A percentile compares a stretch with the other conserved stretches of the same genome.
These are phyloP conservation scores for Trypanosomatidae sp. DNA, from an alignment of 208 protist species.

Conservation along the genomic window DNA sequence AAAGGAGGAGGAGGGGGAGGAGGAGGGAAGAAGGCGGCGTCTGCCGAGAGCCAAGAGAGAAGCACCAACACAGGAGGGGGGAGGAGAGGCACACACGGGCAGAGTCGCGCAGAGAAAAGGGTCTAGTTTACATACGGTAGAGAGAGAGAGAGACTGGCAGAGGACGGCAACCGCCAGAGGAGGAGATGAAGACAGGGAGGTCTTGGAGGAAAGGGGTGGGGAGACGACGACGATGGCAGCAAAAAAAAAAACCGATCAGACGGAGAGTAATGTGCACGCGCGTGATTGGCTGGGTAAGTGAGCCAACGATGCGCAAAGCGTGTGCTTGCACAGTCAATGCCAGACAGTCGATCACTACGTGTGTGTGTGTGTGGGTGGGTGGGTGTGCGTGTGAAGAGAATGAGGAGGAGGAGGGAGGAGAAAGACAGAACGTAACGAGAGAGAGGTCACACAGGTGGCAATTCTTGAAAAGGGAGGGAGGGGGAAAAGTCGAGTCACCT, in stretches of 20 bases:
- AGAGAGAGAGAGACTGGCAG: background rate
- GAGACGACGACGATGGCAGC: too few species aligned
- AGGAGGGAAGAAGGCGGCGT: background rate
- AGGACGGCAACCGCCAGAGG: background rate
- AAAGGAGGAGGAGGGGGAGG: background rate
- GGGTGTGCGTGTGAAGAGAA: background rate
- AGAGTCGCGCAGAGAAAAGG: too few species aligned
- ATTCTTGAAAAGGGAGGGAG: too few species aligned
- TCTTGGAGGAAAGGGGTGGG: too few species aligned
- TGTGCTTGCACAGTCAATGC: background rate
- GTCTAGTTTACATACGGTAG: background rate
- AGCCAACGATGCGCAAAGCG: too few species aligned
- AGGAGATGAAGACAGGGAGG: background rate
- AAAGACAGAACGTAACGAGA: background rate
- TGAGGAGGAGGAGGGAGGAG: background rate
- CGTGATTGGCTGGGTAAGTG: background rate
- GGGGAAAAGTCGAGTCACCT: too few species aligned
- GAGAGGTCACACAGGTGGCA: background rate
- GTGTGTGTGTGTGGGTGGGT: conserved; percentile 6
- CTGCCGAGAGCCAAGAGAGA: background rate
- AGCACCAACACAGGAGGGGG: background rate
- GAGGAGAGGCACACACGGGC: background rate
- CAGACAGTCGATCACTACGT: background rate
- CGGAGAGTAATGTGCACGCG: background rate
- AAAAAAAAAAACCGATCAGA: background rate